Base-by-base conservation (phyloP, 202 grass and related monocot genomes). In the Schoenoplectus tabernaemontani region DNA sequence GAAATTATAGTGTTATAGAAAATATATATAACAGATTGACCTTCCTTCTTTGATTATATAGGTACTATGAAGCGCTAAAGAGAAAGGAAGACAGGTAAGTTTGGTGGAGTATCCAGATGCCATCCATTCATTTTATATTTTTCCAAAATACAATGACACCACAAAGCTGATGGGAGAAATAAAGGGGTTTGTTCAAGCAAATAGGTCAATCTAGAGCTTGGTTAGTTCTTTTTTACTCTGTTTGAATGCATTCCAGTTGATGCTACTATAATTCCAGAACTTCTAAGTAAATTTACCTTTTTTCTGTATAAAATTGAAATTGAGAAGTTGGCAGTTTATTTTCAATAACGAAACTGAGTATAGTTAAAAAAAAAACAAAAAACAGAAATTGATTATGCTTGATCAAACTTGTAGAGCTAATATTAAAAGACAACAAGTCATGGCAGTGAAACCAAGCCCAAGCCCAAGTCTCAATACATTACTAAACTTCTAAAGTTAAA, bases 71-170 rank as follows among this genome's bases (percentile, higher is more conserved):
- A 51, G 57, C 78, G 50, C 66, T 97, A 43, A 71, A 38, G 16
- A 41, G 57, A 79, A 43, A 26, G 88, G 87, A 11, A 93, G 83
- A 84, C 47, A 86, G 8, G 87, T 82, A 36, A 39, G 15, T 54
- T 56, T 93, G 48, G 28, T 93, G 1, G 90, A 97, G 86, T 91
- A 97, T 84, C 88, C 88, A 7, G 36, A 83, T 19, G 90, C 86
- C 37, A 88, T 97, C 57, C 90, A 97, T 82, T 81, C 90, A 7
- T 97, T 97, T 85, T 97, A 91, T 82, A 34, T 84, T 22, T 97
- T 97, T 84, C 81, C 81, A 15, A 77, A 77, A 22, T 84, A 91
- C 72, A 0, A 70, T 2, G 78, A 91, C 4, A 74, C 83, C 26
- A 24, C 57, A 6, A 53, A 87, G 70, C 80, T 93, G 34, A 81